These are phyloP conservation scores for Aciculosporium take DNA, from an alignment of 2,329 filamentous ascomycete species.

Conservation along the genomic window DNA sequence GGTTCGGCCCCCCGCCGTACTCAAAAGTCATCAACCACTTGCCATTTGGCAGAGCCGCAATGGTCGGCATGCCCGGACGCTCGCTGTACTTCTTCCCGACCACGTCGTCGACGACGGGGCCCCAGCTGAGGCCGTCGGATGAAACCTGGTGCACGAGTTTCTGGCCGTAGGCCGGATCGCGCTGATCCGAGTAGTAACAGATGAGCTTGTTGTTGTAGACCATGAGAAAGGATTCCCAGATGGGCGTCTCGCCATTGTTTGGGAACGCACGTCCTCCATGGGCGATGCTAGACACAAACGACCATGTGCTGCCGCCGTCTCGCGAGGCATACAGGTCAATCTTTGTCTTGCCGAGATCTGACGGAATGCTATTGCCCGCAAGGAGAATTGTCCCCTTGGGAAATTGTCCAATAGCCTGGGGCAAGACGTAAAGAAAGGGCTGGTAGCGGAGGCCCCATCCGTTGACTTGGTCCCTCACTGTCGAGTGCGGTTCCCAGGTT, in stretches of 20 bases:
- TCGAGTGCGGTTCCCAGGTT: not conserved
- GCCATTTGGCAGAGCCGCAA: not conserved
- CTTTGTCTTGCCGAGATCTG: not conserved
- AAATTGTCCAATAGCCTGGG: not conserved
- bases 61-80: not conserved
- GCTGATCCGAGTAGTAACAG: not conserved
- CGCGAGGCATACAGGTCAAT: not conserved
- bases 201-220: not conserved
- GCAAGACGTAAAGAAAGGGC: not conserved
- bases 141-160: not conserved
- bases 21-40: not conserved
- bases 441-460: constrained; percentile 1
- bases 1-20: not conserved
- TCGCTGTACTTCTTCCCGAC: not conserved
- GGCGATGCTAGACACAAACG: not conserved
- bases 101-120: not conserved
- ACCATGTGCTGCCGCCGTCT: not conserved
- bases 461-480: not conserved
- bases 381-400: not conserved
- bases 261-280: not conserved
- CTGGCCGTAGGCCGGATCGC: not conserved
- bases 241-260: not conserved
- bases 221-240: not conserved
- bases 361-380: not conserved
- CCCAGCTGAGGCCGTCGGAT: not conserved